Conservation (phyloP, 2,329 filamentous ascomycete genomes). For the Penicillium brevicompactum region DNA sequence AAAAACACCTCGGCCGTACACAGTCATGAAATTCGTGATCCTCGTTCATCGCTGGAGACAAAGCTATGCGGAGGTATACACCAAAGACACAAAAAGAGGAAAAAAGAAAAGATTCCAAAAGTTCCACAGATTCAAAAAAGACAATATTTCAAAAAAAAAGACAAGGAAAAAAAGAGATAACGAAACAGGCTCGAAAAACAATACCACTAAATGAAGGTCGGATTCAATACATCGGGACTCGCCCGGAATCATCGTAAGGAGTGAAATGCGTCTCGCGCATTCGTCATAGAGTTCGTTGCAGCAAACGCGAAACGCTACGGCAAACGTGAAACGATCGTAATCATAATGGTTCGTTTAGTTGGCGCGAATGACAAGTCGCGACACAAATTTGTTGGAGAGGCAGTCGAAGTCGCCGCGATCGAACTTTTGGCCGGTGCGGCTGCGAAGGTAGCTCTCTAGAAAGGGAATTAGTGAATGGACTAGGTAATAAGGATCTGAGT, state of each 20-base stretch:
- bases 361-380: constrained; percentile 92
- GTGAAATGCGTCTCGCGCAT: constrained; percentile 22
- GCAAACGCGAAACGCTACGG: constrained; percentile 22
- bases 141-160: constrained; percentile 22
- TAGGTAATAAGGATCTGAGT: not conserved
- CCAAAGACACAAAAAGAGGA: constrained; percentile 25
- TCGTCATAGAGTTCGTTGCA: constrained; percentile 22
- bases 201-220: constrained; percentile 25
- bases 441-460: constrained; percentile 81
- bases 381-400: constrained; percentile 95
- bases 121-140: constrained; percentile 23
- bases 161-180: constrained; percentile 2
- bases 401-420: constrained; percentile 92
- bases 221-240: constrained; percentile 16
- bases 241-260: constrained; percentile 20
- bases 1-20: constrained; percentile 36
- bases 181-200: constrained; percentile 20
- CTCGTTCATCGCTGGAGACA: constrained; percentile 42
- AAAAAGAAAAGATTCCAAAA: not conserved
- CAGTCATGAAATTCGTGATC: constrained; percentile 46
- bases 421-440: constrained; percentile 78
- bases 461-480: constrained; percentile 43
- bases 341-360: constrained; percentile 59
- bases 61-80: constrained; percentile 41
- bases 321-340: constrained; percentile 24